A percentile compares a stretch with the other conserved stretches of the same genome.
Conservation (phyloP, 208 protist genomes). For the Crithidia fasciculata region DNA sequence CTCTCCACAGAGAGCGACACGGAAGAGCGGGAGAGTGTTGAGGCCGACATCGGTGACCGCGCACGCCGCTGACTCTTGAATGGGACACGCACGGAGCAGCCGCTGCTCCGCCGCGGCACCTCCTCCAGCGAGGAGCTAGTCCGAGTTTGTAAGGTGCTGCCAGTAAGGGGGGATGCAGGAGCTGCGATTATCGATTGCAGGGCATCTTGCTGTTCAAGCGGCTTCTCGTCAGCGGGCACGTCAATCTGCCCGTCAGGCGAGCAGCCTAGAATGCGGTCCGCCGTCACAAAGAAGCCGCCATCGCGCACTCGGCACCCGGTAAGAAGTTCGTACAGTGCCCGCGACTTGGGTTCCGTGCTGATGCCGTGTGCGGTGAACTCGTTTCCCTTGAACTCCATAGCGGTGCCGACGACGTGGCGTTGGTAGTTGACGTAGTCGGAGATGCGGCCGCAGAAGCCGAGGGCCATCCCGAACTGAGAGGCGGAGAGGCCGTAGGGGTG, state of each 20-base stretch:
- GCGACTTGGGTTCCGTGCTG: slow-evolving; percentile 78
- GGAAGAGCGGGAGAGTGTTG: not conserved
- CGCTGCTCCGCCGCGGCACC: not conserved
- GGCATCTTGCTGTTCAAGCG: not conserved
- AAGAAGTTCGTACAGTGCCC: slow-evolving; percentile 85
- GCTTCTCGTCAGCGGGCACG: slow-evolving; percentile 26
- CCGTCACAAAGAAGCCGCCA: slow-evolving; percentile 82
- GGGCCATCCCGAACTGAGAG: slow-evolving; percentile 87
- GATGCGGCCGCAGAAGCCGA: slow-evolving; percentile 81
- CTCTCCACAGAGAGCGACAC: not conserved
- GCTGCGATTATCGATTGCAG: not conserved
- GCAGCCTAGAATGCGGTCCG: slow-evolving; percentile 70
- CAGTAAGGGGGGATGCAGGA: too few relatives aligned
- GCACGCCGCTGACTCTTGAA: slow-evolving; percentile 43
- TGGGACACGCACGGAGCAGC: slow-evolving; percentile 45
- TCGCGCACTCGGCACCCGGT: slow-evolving; percentile 68
- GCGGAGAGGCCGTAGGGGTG: slow-evolving; percentile 73
- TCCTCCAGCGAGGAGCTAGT: not conserved
- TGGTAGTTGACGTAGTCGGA: slow-evolving; percentile 86
- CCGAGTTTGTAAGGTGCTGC: too few relatives aligned
- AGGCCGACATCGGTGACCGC: slow-evolving; percentile 1
- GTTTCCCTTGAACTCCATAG: slow-evolving; percentile 86
- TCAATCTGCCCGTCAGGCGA: slow-evolving; percentile 84
- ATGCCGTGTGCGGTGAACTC: slow-evolving; percentile 80
- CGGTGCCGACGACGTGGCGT: slow-evolving; percentile 74